Percentiles rank a stretch among this genome's conserved stretches.
phyloP scores from a whole-genome alignment of 179 eudicot species.

The Beta lomatogona region DNA sequence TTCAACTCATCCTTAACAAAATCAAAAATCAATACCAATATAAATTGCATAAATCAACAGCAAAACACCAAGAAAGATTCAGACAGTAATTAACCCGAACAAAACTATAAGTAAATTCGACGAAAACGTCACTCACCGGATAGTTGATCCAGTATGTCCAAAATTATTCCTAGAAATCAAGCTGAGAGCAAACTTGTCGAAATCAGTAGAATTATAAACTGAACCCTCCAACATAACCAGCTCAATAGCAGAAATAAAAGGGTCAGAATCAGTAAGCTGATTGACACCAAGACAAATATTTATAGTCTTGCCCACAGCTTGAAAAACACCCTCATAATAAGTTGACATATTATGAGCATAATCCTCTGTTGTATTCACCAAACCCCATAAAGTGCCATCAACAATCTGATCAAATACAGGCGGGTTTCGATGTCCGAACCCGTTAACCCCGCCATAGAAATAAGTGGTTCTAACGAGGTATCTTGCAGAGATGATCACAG shows the following conservation, averaged over 20 bases:
- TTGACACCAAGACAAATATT: slow-evolving; percentile 82
- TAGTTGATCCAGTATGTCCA: slow-evolving; percentile 61
- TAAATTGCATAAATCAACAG: neutral
- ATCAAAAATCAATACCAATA: neutral
- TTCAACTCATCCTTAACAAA: neutral
- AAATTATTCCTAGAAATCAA: slow-evolving; percentile 81
- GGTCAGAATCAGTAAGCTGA: slow-evolving; percentile 77
- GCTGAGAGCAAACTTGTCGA: slow-evolving; percentile 49
- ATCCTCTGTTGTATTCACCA: slow-evolving; percentile 83
- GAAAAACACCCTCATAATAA: slow-evolving; percentile 86
- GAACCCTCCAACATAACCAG: slow-evolving; percentile 55
- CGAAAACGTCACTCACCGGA: slow-evolving; percentile 49
- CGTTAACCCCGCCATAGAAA: slow-evolving; percentile 83
- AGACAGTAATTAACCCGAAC: too few relatives aligned
- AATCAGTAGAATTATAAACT: slow-evolving; percentile 85
- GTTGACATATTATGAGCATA: slow-evolving; percentile 47
- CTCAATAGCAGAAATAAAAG: slow-evolving; percentile 87
- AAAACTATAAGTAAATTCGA: neutral
- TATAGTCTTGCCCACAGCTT: slow-evolving; percentile 56
- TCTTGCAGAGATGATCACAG: slow-evolving; percentile 47
- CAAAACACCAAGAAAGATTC: neutral
- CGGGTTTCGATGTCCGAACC: slow-evolving; percentile 39
- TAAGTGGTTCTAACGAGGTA: slow-evolving; percentile 79
- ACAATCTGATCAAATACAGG: slow-evolving; percentile 93
- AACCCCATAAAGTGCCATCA: slow-evolving; percentile 79